A percentile compares a stretch with the other conserved stretches of the same genome.
These are phyloP conservation scores for Juglanconis oblonga DNA, from an alignment of 2,329 filamentous ascomycete species.

Conservation along the genomic window DNA sequence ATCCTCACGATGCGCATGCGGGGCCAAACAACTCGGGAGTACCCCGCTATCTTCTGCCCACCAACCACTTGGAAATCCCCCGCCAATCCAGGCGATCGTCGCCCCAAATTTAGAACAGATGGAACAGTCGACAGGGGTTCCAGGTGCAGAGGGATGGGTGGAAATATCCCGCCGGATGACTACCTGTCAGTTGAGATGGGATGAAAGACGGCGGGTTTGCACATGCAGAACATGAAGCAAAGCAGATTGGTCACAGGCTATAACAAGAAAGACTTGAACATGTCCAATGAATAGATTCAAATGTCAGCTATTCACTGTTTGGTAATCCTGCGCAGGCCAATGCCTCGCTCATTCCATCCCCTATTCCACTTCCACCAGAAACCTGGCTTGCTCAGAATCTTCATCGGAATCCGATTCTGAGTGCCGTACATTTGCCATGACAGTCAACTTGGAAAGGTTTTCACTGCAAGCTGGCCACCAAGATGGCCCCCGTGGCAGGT, in stretches of 20 bases:
- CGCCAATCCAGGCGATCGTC: no score
- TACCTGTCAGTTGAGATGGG: no score
- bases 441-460: background rate
- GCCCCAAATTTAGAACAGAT: no score
- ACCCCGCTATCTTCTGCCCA: no score
- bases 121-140: no score
- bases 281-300: conserved; percentile 49
- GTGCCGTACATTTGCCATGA: conserved; percentile 9
- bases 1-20: no score
- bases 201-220: background rate
- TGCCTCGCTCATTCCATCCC: conserved; percentile 19
- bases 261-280: background rate
- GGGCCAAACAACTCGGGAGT: no score
- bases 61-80: no score
- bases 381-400: conserved; percentile 29
- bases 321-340: conserved; percentile 22
- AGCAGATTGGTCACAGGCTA: background rate
- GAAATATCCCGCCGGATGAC: no score
- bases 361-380: conserved; percentile 17
- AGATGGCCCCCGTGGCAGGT: conserved; percentile 6
- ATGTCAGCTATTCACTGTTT: conserved; percentile 44
- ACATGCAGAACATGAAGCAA: background rate
- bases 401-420: conserved; percentile 4
- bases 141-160: no score
- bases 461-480: background rate